Base-by-base conservation (phyloP, 129 eudicot species). In the Chrysanthemum makinoi region DNA sequence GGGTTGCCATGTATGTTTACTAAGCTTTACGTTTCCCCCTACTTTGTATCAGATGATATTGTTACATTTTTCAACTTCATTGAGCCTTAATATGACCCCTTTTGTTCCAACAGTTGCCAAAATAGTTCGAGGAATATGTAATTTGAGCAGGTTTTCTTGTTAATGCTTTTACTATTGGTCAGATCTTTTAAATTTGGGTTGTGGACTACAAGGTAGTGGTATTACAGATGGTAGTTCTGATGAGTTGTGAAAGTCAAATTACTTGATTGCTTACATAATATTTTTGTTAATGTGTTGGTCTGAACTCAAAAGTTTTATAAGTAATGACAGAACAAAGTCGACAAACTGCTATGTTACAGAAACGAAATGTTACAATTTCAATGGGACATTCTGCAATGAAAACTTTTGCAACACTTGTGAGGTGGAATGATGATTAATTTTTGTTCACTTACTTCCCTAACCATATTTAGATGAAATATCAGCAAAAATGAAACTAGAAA, bases 21-120 rank as follows among this genome's bases (percentile, higher is more conserved):
- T 43, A 58, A 69, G 75, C 71, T 70, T 75, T 68, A 72, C 67
- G 66, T 74, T 78, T 39, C 68, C 57, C 11, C 22, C 57, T 78
- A 51, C 66, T 28, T 80, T 83, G 80, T 80, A 77, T 80, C 53
- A 26, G 50, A 22, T 52, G 48, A 66, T 75, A 69, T 75, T 77
- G 62, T 49, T 78, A 39, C 66, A 18, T 17, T 58, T n/a, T 58
- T 58, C 63, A 20, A 58, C 35, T 56, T 56, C 20, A 56, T 22
- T 51, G 62, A 62, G 62, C 62, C 69, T 75, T 75, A 56, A 56
- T 46, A 66, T 75, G 67, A 66, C 68, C 68, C 51, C 56, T 55
- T 66, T 75, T 75, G 62, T 46, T 55, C 24, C n/a, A 75, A 58
- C 5, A 57, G 8, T 18, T 73, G 70, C 56, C 12, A 1, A 54